phyloP scores from a whole-genome alignment of 176 grass and related monocot genomes.

The Musa schizocarpa region DNA sequence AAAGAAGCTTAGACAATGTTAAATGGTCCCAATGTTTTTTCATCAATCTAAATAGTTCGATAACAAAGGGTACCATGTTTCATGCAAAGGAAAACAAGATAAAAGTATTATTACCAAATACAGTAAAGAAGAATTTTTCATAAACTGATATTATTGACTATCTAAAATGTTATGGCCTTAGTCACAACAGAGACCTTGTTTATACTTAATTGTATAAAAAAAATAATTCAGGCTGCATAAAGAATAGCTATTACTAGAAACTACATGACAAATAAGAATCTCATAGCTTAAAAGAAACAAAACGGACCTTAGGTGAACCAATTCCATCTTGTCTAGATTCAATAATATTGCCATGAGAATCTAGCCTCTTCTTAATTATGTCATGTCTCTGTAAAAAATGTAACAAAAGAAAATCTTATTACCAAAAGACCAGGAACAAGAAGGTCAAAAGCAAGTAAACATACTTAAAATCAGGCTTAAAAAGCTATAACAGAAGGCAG shows the following conservation, averaged over 20 bases:
- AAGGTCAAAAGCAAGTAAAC: background rate
- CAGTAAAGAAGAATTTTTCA: background rate
- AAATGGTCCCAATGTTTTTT: background rate
- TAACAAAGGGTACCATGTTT: too few species aligned
- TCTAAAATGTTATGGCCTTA: background rate
- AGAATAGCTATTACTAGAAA: background rate
- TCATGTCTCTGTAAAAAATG: slow-evolving; percentile 69
- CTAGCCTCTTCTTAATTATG: slow-evolving; percentile 81
- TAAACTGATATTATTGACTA: background rate
- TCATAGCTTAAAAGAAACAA: slow-evolving; percentile 1
- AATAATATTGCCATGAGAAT: slow-evolving; percentile 78
- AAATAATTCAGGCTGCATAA: background rate
- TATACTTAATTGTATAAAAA: background rate
- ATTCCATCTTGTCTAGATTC: slow-evolving; percentile 73
- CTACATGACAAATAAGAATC: background rate
- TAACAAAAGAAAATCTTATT: slow-evolving; percentile 18
- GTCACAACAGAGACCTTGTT: background rate
- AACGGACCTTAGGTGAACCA: slow-evolving; percentile 75
- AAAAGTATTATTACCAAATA: too few species aligned
- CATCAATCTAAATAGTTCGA: background rate
- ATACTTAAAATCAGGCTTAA: background rate
- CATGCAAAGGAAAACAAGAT: too few species aligned
- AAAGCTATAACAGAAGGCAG: background rate
- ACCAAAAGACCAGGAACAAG: background rate
- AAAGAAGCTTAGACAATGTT: background rate